Base-by-base conservation (phyloP, 805 yeast genomes). In the Kuraishia piskuri region DNA sequence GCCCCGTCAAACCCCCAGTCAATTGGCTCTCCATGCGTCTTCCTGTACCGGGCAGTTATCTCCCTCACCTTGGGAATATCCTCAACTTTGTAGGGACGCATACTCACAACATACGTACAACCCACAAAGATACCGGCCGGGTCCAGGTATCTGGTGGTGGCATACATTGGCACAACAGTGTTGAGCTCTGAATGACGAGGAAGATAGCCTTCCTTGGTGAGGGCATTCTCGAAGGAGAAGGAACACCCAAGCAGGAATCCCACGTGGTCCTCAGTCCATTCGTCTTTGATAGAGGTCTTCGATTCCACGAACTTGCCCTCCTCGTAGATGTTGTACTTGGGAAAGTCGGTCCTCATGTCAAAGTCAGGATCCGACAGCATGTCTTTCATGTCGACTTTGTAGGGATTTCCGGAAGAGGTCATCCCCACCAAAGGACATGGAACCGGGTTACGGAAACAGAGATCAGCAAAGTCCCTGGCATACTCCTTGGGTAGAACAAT, bases 191-290 rank as follows among this genome's bases (percentile, higher is more conserved):
- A 49, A 49, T 71, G 64, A 49, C 63, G 62, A 1, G 73, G 68
- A 2, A 63, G 52, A 3, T 71, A 57, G 0, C 73, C 72, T 12
- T 63, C 64, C 23, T 55, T 53, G 19, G 54, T 52, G 23, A 73
- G 59, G 2, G 69, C 74, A 22, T 58, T 55, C 54, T 73, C 77
- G 56, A 73, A 73, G 2, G 75, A 70, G 53, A 60, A 71, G 1
- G 76, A 72, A 54, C 77, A 73, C 17, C 77, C 77, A 25, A 73
- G 68, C 17, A 73, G 54, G 51, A 73, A 73, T 7, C 74, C 77
- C n/a, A 72, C 69, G 54, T 72, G 66, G 22, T 61, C 62, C 2
- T 57, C 56, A 1, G 61, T 55, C 76, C 76, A 73, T 51, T 67
- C 68, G 0, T 62, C 53, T 3, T 23, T 48, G 6, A 72, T 63